Percentiles rank a stretch among this genome's conserved stretches.
Conservation (phyloP, 148 eudicot species). For the Cornus kousa region DNA sequence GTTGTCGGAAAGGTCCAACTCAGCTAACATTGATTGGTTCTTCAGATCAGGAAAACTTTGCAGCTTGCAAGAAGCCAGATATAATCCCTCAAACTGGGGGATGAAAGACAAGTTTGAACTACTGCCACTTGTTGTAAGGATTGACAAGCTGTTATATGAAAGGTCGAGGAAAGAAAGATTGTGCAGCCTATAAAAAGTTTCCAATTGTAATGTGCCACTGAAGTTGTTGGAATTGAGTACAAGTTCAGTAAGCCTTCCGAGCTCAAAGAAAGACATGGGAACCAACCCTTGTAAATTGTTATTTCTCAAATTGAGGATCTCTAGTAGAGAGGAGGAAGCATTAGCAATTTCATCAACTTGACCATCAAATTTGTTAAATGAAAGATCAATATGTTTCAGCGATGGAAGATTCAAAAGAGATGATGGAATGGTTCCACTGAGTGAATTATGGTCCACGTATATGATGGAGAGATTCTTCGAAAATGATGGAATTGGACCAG, state of each 20-base stretch:
- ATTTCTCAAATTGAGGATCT: slow-evolving; percentile 18
- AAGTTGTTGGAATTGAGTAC: slow-evolving; percentile 23
- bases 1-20: neutral
- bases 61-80: slow-evolving; percentile 21
- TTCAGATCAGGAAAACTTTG: neutral
- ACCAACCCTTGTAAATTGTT: slow-evolving; percentile 25
- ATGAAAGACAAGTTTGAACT: neutral
- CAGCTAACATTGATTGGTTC: neutral
- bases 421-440: slow-evolving; percentile 25
- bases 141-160: slow-evolving; percentile 26
- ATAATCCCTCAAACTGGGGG: slow-evolving; percentile 16
- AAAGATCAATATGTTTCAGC: slow-evolving; percentile 5
- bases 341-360: neutral
- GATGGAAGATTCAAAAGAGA: slow-evolving; percentile 16
- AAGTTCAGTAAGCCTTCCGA: slow-evolving; percentile 17
- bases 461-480: slow-evolving; percentile 16
- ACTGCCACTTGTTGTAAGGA: neutral
- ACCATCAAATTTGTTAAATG: slow-evolving; percentile 10
- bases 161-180: slow-evolving; percentile 24
- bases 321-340: slow-evolving; percentile 1
- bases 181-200: slow-evolving; percentile 16
- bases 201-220: slow-evolving; percentile 16
- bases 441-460: slow-evolving; percentile 13
- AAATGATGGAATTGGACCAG: slow-evolving; percentile 18
- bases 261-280: slow-evolving; percentile 16